A percentile compares a stretch with the other conserved stretches of the same genome.
Conservation (phyloP, 371 early-diverging fungal species). For the Chytridiales sp. region DNA sequence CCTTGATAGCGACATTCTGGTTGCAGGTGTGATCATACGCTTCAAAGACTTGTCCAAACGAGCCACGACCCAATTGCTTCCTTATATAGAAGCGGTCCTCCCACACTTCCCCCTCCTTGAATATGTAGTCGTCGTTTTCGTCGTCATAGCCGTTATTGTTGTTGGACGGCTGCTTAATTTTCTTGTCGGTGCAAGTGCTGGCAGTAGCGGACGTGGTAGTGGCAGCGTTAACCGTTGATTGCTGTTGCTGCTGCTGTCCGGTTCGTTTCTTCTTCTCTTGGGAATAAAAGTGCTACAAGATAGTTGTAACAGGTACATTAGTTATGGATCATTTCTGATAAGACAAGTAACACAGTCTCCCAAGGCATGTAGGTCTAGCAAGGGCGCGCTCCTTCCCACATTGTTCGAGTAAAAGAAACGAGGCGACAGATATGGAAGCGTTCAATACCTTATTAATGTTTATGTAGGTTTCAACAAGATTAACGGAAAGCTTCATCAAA, state of each 20-base stretch:
- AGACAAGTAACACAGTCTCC: too few species aligned
- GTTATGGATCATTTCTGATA: too few species aligned
- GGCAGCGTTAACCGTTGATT: too few species aligned
- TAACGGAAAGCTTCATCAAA: constrained; percentile 1
- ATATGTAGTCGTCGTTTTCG: constrained; percentile 38
- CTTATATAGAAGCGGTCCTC: constrained; percentile 12
- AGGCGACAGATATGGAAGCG: too few species aligned
- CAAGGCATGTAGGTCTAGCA: too few species aligned
- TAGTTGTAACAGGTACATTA: background rate
- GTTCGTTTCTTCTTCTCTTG: constrained; percentile 1
- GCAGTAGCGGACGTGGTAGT: too few species aligned
- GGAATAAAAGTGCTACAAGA: background rate
- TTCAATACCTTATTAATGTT: constrained; percentile 3
- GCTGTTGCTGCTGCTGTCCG: background rate
- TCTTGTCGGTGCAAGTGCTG: background rate
- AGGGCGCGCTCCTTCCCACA: too few species aligned
- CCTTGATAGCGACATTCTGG: constrained; percentile 50
- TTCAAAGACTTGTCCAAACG: constrained; percentile 57
- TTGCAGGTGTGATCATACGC: constrained; percentile 29
- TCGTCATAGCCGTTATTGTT: constrained; percentile 31
- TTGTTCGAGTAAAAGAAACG: too few species aligned
- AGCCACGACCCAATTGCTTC: constrained; percentile 33
- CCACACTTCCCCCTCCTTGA: constrained; percentile 34
- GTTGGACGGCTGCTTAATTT: background rate
- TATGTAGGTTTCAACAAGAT: constrained; percentile 7